A percentile compares a stretch with the other conserved stretches of the same genome.
Evolutionary conservation across 768 basidiomycete species (phyloP).

Genomic region (Kondoa subrosea): DNA sequence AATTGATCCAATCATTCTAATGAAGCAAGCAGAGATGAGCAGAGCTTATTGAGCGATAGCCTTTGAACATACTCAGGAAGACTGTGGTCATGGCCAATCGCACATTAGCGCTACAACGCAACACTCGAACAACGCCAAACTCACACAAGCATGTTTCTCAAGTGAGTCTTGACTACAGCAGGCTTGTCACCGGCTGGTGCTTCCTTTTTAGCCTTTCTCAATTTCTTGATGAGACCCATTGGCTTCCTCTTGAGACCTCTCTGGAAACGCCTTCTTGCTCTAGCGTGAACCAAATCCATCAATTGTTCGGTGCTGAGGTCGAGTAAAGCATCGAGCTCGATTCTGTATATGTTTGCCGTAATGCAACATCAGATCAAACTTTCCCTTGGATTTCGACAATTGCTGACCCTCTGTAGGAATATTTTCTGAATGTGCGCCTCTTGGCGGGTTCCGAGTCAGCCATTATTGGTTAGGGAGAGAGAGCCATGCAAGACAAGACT

Average conservation of each 20-base stretch:
- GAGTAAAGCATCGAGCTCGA: slow-evolving; percentile 76
- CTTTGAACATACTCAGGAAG: slow-evolving; percentile 40
- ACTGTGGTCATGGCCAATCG: slow-evolving; percentile 52
- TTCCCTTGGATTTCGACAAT: not conserved
- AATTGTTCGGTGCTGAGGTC: slow-evolving; percentile 76
- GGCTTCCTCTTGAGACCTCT: slow-evolving; percentile 96
- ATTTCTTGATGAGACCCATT: slow-evolving; percentile 97
- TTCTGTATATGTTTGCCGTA: not conserved
- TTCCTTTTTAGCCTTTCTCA: slow-evolving; percentile 99
- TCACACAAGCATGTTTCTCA: slow-evolving; percentile 63
- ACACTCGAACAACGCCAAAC: not conserved
- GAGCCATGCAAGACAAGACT: no score
- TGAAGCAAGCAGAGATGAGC: not conserved
- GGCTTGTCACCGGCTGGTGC: slow-evolving; percentile 99
- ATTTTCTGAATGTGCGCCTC: slow-evolving; percentile 89
- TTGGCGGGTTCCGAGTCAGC: slow-evolving; percentile 83
- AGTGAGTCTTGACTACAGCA: slow-evolving; percentile 93
- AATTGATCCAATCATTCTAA: not conserved
- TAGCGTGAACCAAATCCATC: slow-evolving; percentile 81
- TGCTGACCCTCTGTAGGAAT: slow-evolving; percentile 79
- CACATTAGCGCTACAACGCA: not conserved
- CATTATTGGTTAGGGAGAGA: no score
- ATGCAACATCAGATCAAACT: not conserved
- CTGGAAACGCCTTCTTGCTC: slow-evolving; percentile 95
- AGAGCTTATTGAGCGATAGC: slow-evolving; percentile 34